Evolutionary conservation across 352 stramenopile genomes (phyloP).

Genomic region (Globisporangium uncinulatum): DNA sequence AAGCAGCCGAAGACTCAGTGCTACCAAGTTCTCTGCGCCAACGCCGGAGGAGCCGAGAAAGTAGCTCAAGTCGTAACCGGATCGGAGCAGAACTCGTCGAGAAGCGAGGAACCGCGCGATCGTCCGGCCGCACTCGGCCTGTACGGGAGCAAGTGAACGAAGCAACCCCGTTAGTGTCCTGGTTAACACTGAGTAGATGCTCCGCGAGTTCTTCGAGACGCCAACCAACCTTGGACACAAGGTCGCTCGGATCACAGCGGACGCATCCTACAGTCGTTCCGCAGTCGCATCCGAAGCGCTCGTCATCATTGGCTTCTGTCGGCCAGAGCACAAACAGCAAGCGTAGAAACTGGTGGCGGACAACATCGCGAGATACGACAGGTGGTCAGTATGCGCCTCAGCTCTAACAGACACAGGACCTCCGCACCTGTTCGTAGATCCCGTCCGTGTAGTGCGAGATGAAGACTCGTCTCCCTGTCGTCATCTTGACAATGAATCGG

Average conservation of each 20-base stretch:
- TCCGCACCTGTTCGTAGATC: slow-evolving; percentile 27
- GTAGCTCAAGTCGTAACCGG: slow-evolving; percentile 13
- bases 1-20: slow-evolving; percentile 6
- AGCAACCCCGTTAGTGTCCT: not conserved
- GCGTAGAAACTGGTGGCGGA: slow-evolving; percentile 6
- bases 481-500: slow-evolving; percentile 13
- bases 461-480: slow-evolving; percentile 15
- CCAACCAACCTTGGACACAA: slow-evolving; percentile 11
- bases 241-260: slow-evolving; percentile 5
- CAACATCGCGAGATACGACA: not conserved
- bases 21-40: not conserved
- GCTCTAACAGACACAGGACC: too few species aligned
- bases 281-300: slow-evolving; percentile 11
- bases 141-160: not conserved
- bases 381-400: not conserved
- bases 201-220: too few species aligned
- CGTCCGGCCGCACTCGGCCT: slow-evolving; percentile 8
- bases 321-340: slow-evolving; percentile 5
- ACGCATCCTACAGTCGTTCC: slow-evolving; percentile 2
- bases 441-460: slow-evolving; percentile 28
- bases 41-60: slow-evolving; percentile 8
- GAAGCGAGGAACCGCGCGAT: slow-evolving; percentile 13
- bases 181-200: not conserved
- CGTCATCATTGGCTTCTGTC: not conserved
- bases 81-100: slow-evolving; percentile 9